Evolutionary conservation across 768 basidiomycete genomes (phyloP), one percentile per base, ranked within the genome.

Genomic region (Termitomyces sp.): DNA sequence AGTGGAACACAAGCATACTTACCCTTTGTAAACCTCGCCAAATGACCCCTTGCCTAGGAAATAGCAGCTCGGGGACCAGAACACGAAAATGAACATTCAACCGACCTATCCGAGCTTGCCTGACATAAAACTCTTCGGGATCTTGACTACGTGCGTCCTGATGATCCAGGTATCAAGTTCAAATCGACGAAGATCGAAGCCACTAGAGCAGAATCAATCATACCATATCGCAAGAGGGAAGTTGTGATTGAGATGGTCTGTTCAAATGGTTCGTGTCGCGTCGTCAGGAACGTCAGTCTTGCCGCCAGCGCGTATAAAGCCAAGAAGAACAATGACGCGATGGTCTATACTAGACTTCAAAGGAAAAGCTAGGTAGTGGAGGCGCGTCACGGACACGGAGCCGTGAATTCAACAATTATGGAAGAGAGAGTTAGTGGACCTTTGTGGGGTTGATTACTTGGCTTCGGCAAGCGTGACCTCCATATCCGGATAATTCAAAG

Each of bases 21-120:
- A 94, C 94, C 95, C 97, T 75, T 98, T 98, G 78, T 91, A 98
- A n/a, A 98, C 95, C 73, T 98, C 97, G 67, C 96, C 97, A 67
- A 99, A 98, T 5, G 95, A 98, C 33, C 96, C 96, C 72, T 99
- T 98, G 60, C 95, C 96, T 97, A 66, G 32, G 61, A 24, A 53
- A 30, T 22, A 43, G 26, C 38, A 45, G 32, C 50, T 52, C 60
- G 35, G 55, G 67, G 55, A 32, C 35, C 30, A 48, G 40, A 20
- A 20, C 16, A 35, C 16, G 35, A 41, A 32, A 41, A 45, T 14
- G 28, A 18, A 43, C 45, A 47, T 28, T n/a, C n/a, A 20, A 71
- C 79, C 44, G 63, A 96, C 96, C 96, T 67, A 99, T 98, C 71
- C 94, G 85, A 72, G 97, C 91, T 77, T 99, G 96, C 71, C 89